Percentiles rank a stretch among this genome's conserved stretches.
Conservation (phyloP, 1,284 basidiomycete species). For the Fistulinella staudtii region DNA sequence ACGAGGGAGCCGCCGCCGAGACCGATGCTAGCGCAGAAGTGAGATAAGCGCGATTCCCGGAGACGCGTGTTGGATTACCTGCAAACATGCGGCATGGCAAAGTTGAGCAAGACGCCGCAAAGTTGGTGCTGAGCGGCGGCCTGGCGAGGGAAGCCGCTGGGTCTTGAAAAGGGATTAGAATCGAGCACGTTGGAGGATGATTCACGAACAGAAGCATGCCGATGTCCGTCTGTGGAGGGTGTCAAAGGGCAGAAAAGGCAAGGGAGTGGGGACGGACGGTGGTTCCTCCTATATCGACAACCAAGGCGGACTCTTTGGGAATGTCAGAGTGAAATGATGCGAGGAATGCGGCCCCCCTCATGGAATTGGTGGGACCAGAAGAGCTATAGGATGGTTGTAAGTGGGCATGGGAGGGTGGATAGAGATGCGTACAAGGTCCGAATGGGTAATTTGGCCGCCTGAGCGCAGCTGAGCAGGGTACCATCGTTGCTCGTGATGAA, state of each 20-base stretch:
- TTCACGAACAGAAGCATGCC: slow-evolving; percentile 34
- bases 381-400: slow-evolving; percentile 30
- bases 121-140: slow-evolving; percentile 45
- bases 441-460: slow-evolving; percentile 56
- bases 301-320: slow-evolving; percentile 43
- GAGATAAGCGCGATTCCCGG: neutral
- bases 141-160: slow-evolving; percentile 45
- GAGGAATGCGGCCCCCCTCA: slow-evolving; percentile 59
- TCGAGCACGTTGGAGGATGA: neutral
- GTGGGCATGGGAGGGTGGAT: slow-evolving; percentile 9
- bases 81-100: slow-evolving; percentile 39
- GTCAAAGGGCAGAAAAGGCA: slow-evolving; percentile 18
- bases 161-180: slow-evolving; percentile 21
- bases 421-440: slow-evolving; percentile 43
- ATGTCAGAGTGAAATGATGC: slow-evolving; percentile 38
- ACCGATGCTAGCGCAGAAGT: slow-evolving; percentile 36
- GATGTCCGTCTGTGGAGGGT: slow-evolving; percentile 31
- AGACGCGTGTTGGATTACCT: slow-evolving; percentile 26
- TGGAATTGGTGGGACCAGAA: slow-evolving; percentile 62
- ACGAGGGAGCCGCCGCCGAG: slow-evolving; percentile 56
- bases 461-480: slow-evolving; percentile 47
- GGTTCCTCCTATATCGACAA: slow-evolving; percentile 57
- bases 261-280: slow-evolving; percentile 36
- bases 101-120: slow-evolving; percentile 32
- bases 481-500: slow-evolving; percentile 62